Evolutionary conservation across 331 rosid genomes (phyloP).

Genomic region (Cucumis variabilis): DNA sequence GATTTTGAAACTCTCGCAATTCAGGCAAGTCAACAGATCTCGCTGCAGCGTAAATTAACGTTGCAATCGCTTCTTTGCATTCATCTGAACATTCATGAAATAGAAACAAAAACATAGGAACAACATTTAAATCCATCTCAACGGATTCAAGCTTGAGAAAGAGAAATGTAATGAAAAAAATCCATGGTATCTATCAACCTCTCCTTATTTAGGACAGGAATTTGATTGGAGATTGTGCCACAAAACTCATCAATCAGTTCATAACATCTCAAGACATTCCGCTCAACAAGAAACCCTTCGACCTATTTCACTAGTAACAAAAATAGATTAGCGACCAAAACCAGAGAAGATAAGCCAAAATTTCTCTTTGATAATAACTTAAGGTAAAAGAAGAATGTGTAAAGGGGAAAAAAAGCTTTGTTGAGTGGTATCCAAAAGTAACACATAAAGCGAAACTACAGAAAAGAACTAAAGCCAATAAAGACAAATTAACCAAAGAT

Average conservation of each 20-base stretch:
- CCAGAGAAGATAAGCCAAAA: neutral
- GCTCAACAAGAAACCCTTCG: constrained; percentile 75
- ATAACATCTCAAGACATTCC: constrained; percentile 63
- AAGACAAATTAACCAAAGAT: neutral
- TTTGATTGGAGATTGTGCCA: constrained; percentile 45
- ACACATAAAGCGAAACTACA: neutral
- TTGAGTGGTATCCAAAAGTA: neutral
- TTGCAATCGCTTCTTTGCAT: constrained; percentile 74
- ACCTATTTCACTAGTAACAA: constrained; percentile 57
- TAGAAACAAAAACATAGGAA: neutral
- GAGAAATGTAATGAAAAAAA: constrained; percentile 6
- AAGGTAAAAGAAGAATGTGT: neutral
- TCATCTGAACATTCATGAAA: constrained; percentile 75
- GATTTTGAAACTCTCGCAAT: constrained; percentile 69
- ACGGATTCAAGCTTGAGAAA: neutral
- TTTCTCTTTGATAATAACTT: neutral
- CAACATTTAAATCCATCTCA: neutral
- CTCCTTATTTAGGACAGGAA: constrained; percentile 56
- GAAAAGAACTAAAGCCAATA: neutral
- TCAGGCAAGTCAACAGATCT: constrained; percentile 88
- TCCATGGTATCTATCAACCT: no score
- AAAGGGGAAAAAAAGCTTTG: neutral
- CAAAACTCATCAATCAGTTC: constrained; percentile 51
- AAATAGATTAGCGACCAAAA: neutral
- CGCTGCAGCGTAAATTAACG: constrained; percentile 85